Conservation (phyloP, 495 filamentous ascomycete genomes). For the Astrothelium subdiscretum region DNA sequence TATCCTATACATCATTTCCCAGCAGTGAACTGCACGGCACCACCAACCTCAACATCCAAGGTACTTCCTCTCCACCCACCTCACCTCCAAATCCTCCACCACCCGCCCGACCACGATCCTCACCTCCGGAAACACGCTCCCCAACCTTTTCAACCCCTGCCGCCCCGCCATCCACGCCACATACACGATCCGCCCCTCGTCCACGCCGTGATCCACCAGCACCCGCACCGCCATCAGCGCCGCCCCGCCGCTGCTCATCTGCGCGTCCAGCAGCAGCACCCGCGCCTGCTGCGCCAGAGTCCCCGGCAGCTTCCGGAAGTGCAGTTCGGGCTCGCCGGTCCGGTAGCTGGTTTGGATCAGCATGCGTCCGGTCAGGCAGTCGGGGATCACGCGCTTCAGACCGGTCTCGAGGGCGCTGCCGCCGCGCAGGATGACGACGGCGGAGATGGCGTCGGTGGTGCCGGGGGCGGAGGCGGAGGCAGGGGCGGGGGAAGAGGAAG, state of each 20-base stretch:
- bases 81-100: constrained; percentile 58
- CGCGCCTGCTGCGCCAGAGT: constrained; percentile 59
- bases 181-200: constrained; percentile 72
- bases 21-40: no score
- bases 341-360: constrained; percentile 79
- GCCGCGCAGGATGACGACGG: constrained; percentile 78
- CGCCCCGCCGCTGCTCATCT: constrained; percentile 87
- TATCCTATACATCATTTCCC: background rate
- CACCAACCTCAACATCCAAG: constrained; percentile 51
- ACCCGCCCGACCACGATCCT: constrained; percentile 73
- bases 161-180: constrained; percentile 79
- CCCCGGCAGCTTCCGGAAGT: constrained; percentile 66
- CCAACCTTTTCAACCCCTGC: constrained; percentile 66
- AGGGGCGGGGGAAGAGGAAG: no score
- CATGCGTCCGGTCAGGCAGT: constrained; percentile 78
- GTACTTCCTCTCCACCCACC: constrained; percentile 77
- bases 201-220: constrained; percentile 86
- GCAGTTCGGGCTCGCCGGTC: constrained; percentile 82
- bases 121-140: constrained; percentile 75
- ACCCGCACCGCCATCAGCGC: constrained; percentile 95
- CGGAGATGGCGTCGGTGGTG: constrained; percentile 58
- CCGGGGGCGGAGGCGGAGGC: no score
- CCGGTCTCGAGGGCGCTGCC: constrained; percentile 81
- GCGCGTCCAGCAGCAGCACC: constrained; percentile 79
- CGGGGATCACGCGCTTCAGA: constrained; percentile 76